Conservation (phyloP, 2,329 filamentous ascomycete species). For the Cryphonectria japonica region DNA sequence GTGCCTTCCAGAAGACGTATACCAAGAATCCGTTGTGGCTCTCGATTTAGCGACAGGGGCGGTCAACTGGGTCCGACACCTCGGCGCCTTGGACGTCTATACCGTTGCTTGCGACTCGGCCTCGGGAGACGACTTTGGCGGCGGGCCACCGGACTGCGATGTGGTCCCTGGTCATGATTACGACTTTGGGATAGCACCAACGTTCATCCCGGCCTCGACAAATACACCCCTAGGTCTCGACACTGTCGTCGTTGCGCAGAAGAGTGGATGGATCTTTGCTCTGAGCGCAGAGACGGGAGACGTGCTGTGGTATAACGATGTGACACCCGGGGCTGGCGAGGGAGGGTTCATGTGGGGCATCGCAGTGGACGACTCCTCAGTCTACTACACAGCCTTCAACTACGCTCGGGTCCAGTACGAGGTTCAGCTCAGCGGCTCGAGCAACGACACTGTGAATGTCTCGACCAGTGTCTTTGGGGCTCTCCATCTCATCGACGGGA, state of each 20-base stretch:
- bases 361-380: constrained; percentile 36
- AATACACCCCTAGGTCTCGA: constrained; percentile 31
- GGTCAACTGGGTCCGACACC: constrained; percentile 36
- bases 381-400: constrained; percentile 39
- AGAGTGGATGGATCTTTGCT: constrained; percentile 38
- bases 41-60: constrained; percentile 33
- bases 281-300: constrained; percentile 35
- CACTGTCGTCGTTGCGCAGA: constrained; percentile 38
- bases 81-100: constrained; percentile 33
- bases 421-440: not conserved
- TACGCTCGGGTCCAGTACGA: constrained; percentile 6
- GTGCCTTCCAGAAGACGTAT: constrained; percentile 33
- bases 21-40: constrained; percentile 37
- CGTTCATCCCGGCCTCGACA: constrained; percentile 34
- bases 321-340: constrained; percentile 33
- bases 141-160: no score
- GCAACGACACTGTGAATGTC: not conserved
- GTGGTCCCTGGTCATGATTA: no score
- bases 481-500: not conserved
- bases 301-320: constrained; percentile 34
- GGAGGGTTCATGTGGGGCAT: constrained; percentile 40
- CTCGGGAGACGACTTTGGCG: no score
- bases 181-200: constrained; percentile 26
- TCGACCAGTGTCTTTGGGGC: constrained; percentile 5
- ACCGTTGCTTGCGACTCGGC: constrained; percentile 21